A percentile compares a stretch with the other conserved stretches of the same genome.
phyloP scores from a whole-genome alignment of 352 stramenopile species.

The Peronospora belbahrii region DNA sequence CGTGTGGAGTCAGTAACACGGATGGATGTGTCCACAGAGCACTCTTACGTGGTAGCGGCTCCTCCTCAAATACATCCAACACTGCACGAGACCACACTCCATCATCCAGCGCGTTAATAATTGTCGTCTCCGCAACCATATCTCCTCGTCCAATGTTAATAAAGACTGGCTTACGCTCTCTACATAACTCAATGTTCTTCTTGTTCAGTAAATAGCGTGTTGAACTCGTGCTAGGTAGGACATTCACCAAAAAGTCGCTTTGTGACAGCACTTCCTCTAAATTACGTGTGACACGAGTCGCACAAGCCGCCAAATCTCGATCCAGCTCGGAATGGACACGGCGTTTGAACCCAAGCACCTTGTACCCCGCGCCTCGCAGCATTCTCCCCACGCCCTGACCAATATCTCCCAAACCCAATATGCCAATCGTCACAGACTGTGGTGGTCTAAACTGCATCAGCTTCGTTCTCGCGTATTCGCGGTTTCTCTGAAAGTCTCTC shows the following conservation, averaged over 20 bases:
- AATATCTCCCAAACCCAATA: conserved; percentile 59
- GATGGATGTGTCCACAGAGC: conserved; percentile 50
- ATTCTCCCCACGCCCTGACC: conserved; percentile 47
- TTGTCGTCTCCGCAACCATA: conserved; percentile 49
- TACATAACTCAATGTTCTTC: conserved; percentile 38
- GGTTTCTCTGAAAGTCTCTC: conserved; percentile 26
- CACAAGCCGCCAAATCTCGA: conserved; percentile 8
- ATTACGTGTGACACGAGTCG: conserved; percentile 38
- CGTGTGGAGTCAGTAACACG: conserved; percentile 73
- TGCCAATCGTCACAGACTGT: conserved; percentile 38
- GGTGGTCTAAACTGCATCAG: conserved; percentile 43
- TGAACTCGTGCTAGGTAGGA: conserved; percentile 73
- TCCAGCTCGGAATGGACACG: conserved; percentile 14
- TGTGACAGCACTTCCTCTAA: conserved; percentile 39
- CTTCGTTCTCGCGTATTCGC: conserved; percentile 29
- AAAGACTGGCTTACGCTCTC: conserved; percentile 60
- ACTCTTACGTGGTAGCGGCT: conserved; percentile 37
- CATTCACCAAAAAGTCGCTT: conserved; percentile 80
- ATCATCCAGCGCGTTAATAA: conserved; percentile 57
- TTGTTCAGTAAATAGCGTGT: conserved; percentile 64
- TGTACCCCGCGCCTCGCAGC: conserved; percentile 42
- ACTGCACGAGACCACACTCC: conserved; percentile 45
- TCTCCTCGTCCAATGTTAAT: conserved; percentile 87
- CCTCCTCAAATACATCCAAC: conserved; percentile 49
- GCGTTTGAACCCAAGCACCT: conserved; percentile 67